Percentiles rank a stretch among this genome's conserved stretches.
phyloP scores from a whole-genome alignment of 352 stramenopile genomes.

The Aphanomyces invadans region DNA sequence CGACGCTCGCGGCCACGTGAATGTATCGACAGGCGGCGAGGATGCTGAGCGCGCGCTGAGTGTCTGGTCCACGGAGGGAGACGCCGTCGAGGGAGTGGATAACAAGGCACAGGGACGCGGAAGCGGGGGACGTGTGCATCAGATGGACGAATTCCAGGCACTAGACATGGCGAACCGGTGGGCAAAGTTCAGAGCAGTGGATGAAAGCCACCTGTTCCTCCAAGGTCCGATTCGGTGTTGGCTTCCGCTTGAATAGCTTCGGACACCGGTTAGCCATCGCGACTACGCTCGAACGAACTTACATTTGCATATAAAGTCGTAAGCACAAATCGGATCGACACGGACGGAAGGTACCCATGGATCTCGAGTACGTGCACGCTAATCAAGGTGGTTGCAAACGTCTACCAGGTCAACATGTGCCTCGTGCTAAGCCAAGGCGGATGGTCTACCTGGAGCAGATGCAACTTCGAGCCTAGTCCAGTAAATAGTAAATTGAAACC shows the following conservation, averaged over 20 bases:
- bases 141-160: not conserved
- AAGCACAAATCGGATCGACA: constrained; percentile 41
- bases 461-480: constrained; percentile 47
- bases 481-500: constrained; percentile 49
- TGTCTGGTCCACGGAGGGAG: constrained; percentile 36
- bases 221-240: not conserved
- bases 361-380: constrained; percentile 42
- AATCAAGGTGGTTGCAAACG: constrained; percentile 32
- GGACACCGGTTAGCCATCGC: not conserved
- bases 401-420: constrained; percentile 26
- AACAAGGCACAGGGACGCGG: constrained; percentile 32
- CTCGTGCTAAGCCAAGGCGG: not conserved
- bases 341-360: constrained; percentile 46
- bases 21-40: constrained; percentile 38
- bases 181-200: not conserved
- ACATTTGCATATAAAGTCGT: constrained; percentile 37
- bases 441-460: constrained; percentile 37
- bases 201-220: constrained; percentile 14
- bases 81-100: constrained; percentile 51
- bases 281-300: not conserved
- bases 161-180: not conserved
- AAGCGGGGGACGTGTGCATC: not conserved
- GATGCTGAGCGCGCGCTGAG: constrained; percentile 46
- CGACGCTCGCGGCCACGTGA: constrained; percentile 40
- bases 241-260: constrained; percentile 8